Evolutionary conservation across 192 early-diverging fungal genomes (phyloP).

Genomic region (Coemansia sp.): DNA sequence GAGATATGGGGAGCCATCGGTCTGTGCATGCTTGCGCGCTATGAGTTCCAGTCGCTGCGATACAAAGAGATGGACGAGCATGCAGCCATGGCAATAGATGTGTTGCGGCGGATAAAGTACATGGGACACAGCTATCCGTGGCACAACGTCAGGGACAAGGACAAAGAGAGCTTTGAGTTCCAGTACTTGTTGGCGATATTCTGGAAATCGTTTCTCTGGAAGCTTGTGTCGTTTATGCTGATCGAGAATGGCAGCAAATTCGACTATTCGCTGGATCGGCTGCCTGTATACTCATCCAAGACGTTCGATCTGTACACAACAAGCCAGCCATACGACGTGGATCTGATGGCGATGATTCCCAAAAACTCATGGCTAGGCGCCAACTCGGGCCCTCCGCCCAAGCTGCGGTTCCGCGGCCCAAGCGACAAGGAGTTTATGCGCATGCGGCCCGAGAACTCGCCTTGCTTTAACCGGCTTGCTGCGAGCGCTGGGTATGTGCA

Average conservation of each 20-base stretch:
- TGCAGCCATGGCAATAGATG: constrained; percentile 33
- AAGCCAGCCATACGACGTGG: constrained; percentile 27
- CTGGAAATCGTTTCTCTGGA: constrained; percentile 54
- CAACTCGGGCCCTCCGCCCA: not conserved
- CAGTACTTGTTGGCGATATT: constrained; percentile 46
- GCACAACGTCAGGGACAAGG: constrained; percentile 20
- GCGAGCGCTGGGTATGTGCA: constrained; percentile 30
- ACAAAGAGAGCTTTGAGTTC: constrained; percentile 42
- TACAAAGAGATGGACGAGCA: constrained; percentile 45
- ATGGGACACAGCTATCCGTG: constrained; percentile 33
- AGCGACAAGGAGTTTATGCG: constrained; percentile 42
- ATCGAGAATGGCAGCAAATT: constrained; percentile 20
- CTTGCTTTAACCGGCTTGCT: constrained; percentile 36
- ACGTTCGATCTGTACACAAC: constrained; percentile 46
- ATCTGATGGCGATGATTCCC: constrained; percentile 48
- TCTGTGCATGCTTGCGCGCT: constrained; percentile 42
- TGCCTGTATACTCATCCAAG: constrained; percentile 50
- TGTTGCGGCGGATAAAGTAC: constrained; percentile 35
- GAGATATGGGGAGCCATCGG: constrained; percentile 44
- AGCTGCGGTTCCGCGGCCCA: constrained; percentile 37
- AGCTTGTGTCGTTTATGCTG: constrained; percentile 36
- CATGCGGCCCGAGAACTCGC: constrained; percentile 34
- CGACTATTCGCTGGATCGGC: constrained; percentile 9
- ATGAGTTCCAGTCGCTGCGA: constrained; percentile 50
- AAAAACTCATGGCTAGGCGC: constrained; percentile 26